Base-by-base conservation (phyloP, 192 early-diverging fungal species). In the Backusella sp. region DNA sequence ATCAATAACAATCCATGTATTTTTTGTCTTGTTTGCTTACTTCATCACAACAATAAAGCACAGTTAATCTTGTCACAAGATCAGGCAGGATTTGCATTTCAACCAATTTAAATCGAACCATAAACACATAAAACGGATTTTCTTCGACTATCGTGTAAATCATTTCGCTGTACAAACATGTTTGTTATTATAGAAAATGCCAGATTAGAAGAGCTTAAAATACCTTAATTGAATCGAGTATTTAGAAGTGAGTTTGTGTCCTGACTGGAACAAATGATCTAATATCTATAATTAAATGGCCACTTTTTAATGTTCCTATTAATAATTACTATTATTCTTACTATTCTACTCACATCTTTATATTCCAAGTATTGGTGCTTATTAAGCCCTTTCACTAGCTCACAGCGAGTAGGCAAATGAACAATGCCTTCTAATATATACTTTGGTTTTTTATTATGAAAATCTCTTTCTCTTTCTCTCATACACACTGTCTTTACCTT, bases 61-160 rank as follows among this genome's bases (percentile, higher is more conserved):
- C 76, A 2, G 80, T 81, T 34, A 81, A 42, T 19, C 73, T 69
- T 36, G 73, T 74, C 32, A 74, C 73, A 35, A 81, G 76, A 6
- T 72, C 72, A 8, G 80, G 80, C 2, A 81, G 52, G 21, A 77
- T 46, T 59, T 75, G 80, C 36, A 66, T 59, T 66, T 77, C 68
- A 19, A 75, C 72, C 35, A 81, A 66, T 70, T 81, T 74, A 41
- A 72, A 77, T 30, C 80, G 68, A 36, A 75, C 62, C 39, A 56
- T 59, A 23, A 41, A 28, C 17, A 76, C 80, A 44, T 75, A 56
- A 4, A 41, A 56, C 4, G 80, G 80, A 0, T 77, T 39, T 42
- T 81, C 66, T 17, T 73, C 72, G 0, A 81, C 37, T 21, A 81
- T 19, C 4, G 44, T 39, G 42, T 75, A 77, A n/a, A 81, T 70